These are phyloP conservation scores for Trichoderma parareesei DNA, from an alignment of 495 filamentous ascomycete genomes.

Conservation along the genomic window DNA sequence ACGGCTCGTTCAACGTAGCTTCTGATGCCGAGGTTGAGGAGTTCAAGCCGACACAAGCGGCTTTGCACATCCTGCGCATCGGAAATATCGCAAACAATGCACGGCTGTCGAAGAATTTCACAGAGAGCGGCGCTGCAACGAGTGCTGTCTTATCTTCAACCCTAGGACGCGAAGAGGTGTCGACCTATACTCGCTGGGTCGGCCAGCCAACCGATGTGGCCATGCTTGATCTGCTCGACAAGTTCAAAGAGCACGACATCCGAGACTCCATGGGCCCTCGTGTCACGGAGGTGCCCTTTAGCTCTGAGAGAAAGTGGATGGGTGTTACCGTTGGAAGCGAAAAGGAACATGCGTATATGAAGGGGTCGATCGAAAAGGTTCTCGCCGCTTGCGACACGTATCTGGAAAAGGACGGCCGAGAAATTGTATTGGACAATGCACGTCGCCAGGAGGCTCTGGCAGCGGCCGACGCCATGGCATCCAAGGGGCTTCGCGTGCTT, in stretches of 20 bases:
- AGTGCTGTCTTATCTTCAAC: constrained; percentile 73
- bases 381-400: constrained; percentile 85
- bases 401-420: constrained; percentile 75
- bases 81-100: constrained; percentile 97
- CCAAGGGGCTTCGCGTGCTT: constrained; percentile 82
- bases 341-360: constrained; percentile 79
- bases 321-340: constrained; percentile 70
- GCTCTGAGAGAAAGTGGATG: constrained; percentile 98
- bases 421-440: constrained; percentile 74
- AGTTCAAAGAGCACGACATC: constrained; percentile 82
- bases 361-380: constrained; percentile 86
- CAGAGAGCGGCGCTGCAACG: constrained; percentile 57
- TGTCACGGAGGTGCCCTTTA: constrained; percentile 82
- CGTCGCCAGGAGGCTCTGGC: constrained; percentile 64
- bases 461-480: constrained; percentile 85
- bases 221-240: constrained; percentile 83
- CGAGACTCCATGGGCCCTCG: constrained; percentile 74
- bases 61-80: constrained; percentile 71
- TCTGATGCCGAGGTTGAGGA: constrained; percentile 55
- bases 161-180: constrained; percentile 48
- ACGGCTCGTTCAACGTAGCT: constrained; percentile 63
- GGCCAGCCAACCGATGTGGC: constrained; percentile 97
- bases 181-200: constrained; percentile 78
- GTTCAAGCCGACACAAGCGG: constrained; percentile 58
- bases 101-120: constrained; percentile 52